phyloP scores from a whole-genome alignment of 768 basidiomycete genomes.

The Naganishia kalamii region DNA sequence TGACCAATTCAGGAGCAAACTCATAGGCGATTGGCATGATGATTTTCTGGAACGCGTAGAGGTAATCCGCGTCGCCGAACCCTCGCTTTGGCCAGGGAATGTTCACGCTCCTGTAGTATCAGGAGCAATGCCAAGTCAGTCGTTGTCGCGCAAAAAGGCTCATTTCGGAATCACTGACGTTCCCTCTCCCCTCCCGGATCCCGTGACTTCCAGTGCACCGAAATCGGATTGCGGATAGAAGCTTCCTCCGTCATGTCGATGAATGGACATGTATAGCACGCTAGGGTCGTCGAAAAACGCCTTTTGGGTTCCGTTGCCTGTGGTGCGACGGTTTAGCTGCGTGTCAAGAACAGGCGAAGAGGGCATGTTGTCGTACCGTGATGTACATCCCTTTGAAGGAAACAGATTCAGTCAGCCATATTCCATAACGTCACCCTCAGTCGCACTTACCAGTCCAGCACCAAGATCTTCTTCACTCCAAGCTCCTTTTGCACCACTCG shows the following conservation, averaged over 20 bases:
- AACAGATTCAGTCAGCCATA: not conserved
- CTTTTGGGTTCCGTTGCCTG: slow-evolving; percentile 94
- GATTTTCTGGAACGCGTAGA: slow-evolving; percentile 90
- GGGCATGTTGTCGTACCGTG: slow-evolving; percentile 60
- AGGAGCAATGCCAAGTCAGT: slow-evolving; percentile 12
- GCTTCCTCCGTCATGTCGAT: slow-evolving; percentile 82
- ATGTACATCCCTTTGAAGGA: slow-evolving; percentile 73
- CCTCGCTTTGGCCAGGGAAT: slow-evolving; percentile 84
- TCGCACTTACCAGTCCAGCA: slow-evolving; percentile 82
- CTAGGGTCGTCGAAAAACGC: slow-evolving; percentile 89
- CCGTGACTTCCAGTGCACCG: slow-evolving; percentile 77
- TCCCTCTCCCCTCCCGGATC: slow-evolving; percentile 74
- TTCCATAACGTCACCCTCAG: not conserved
- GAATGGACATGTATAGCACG: slow-evolving; percentile 87
- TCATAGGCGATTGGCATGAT: slow-evolving; percentile 97
- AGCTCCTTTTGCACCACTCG: slow-evolving; percentile 69
- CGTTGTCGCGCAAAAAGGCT: not conserved
- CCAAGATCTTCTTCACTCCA: slow-evolving; percentile 70
- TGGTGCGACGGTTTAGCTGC: no score
- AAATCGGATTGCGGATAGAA: slow-evolving; percentile 93
- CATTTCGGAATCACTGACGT: slow-evolving; percentile 57
- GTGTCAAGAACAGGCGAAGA: no score
- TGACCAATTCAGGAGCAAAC: slow-evolving; percentile 90
- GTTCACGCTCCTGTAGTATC: slow-evolving; percentile 64
- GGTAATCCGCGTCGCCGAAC: slow-evolving; percentile 91